Evolutionary conservation across 495 filamentous ascomycete genomes (phyloP), one percentile per base, ranked within the genome.

Genomic region (Hypoxylon rickii): DNA sequence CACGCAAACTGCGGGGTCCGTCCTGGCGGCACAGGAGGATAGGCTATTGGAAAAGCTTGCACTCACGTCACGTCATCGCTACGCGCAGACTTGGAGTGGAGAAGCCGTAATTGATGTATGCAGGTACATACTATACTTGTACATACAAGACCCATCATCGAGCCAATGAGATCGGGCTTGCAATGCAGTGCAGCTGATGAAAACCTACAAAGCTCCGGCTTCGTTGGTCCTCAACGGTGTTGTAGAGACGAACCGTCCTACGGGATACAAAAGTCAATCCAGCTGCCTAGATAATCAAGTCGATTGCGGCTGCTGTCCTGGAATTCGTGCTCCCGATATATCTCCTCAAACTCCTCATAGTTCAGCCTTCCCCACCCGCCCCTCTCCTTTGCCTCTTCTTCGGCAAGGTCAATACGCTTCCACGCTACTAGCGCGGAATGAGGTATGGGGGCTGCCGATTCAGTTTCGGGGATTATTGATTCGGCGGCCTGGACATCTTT

Each of bases 221-320:
- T n/a, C n/a, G n/a, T n/a, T n/a, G n/a, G n/a, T n/a, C n/a, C n/a
- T n/a, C n/a, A n/a, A n/a, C n/a, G n/a, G n/a, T n/a, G n/a, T n/a
- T n/a, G n/a, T n/a, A n/a, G n/a, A n/a, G n/a, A n/a, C n/a, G n/a
- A 3, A 38, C 31, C 36, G 31, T 26, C 8, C 58, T 73, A 78
- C 8, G 80, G 79, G 49, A 83, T 81, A 63, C 80, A 83, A 64
- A 92, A 88, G 68, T 94, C 89, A 64, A 92, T 90, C 90, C 90
- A 96, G 48, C 79, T 86, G 13, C 86, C 88, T 24, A 94, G 75
- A 71, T 93, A 94, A 44, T 86, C 86, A 49, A 95, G 77, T 18
- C 79, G 66, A 44, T 73, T 76, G 3, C 74, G 72, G 4, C 65
- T 73, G 33, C 75, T 72, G 26, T 86, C 85, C 39, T 83, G 81